phyloP scores from a whole-genome alignment of 2,329 filamentous ascomycete genomes.

The Elsinoe australis region DNA sequence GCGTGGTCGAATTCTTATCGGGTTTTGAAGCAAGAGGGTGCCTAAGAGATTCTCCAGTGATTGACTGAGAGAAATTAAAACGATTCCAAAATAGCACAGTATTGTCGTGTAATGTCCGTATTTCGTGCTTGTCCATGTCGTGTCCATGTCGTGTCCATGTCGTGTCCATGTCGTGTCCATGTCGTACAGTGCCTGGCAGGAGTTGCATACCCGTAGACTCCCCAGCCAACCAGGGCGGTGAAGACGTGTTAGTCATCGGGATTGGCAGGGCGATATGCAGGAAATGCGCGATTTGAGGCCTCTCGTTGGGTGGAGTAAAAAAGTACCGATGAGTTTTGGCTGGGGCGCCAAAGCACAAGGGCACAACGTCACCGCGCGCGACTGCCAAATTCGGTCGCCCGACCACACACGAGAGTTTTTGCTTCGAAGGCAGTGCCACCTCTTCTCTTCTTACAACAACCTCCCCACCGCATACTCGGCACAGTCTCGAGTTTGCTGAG shows the following conservation, averaged over 20 bases:
- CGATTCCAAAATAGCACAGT: too few species aligned
- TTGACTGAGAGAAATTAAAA: too few species aligned
- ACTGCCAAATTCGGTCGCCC: slow-evolving; percentile 9
- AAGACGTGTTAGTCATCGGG: slow-evolving; percentile 1
- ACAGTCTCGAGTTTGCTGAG: background rate
- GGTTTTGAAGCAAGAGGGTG: too few species aligned
- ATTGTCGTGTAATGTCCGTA: too few species aligned
- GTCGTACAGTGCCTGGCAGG: too few species aligned
- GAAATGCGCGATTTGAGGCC: slow-evolving; percentile 13
- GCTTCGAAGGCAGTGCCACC: background rate
- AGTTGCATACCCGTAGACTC: too few species aligned
- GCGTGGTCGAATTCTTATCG: too few species aligned
- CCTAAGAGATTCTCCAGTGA: too few species aligned
- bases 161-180: too few species aligned
- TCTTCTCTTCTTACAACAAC: background rate
- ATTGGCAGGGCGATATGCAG: slow-evolving; percentile 1
- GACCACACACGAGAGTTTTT: slow-evolving; percentile 1
- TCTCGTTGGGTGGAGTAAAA: slow-evolving; percentile 14
- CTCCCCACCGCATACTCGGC: background rate
- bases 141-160: too few species aligned
- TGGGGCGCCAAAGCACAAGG: background rate
- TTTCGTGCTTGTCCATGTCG: too few species aligned
- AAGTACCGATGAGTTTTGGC: slow-evolving; percentile 7
- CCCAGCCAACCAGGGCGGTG: background rate
- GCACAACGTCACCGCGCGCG: slow-evolving; percentile 13